These are phyloP conservation scores for Lagenaria siceraria DNA, from an alignment of 306 rosid species.

Conservation along the genomic window DNA sequence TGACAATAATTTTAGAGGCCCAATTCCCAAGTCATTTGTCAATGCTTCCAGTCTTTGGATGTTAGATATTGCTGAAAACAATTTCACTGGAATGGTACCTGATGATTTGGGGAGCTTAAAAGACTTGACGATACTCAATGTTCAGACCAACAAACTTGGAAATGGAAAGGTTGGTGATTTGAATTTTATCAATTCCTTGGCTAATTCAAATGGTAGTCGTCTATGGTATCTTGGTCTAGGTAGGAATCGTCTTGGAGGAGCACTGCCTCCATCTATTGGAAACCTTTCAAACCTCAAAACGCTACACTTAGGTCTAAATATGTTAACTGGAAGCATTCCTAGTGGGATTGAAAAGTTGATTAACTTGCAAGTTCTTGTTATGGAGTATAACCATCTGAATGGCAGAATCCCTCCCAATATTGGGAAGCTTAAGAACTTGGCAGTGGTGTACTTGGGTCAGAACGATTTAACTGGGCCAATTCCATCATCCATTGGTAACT, in stretches of 20 bases:
- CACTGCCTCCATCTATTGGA: slow-evolving; percentile 14
- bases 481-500: background rate
- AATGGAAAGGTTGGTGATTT: slow-evolving; percentile 15
- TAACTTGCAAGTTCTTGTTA: background rate
- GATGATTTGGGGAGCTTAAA: slow-evolving; percentile 20
- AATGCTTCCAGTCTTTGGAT: slow-evolving; percentile 23
- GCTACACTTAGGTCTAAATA: slow-evolving; percentile 3
- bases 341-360: slow-evolving; percentile 9
- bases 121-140: slow-evolving; percentile 10
- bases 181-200: slow-evolving; percentile 1
- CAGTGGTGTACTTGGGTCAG: background rate
- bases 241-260: slow-evolving; percentile 11
- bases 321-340: slow-evolving; percentile 18
- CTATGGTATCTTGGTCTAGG: slow-evolving; percentile 6
- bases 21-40: slow-evolving; percentile 25
- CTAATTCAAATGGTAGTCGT: slow-evolving; percentile 13
- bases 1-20: slow-evolving; percentile 19
- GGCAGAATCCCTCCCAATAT: slow-evolving; percentile 13
- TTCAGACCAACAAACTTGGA: slow-evolving; percentile 18
- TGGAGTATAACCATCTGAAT: background rate
- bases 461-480: slow-evolving; percentile 11
- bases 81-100: slow-evolving; percentile 23
- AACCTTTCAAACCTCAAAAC: slow-evolving; percentile 13
- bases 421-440: slow-evolving; percentile 14
- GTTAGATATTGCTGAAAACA: slow-evolving; percentile 21